Conservation (phyloP, 257 asterid species). For the Nicotiana otophora region DNA sequence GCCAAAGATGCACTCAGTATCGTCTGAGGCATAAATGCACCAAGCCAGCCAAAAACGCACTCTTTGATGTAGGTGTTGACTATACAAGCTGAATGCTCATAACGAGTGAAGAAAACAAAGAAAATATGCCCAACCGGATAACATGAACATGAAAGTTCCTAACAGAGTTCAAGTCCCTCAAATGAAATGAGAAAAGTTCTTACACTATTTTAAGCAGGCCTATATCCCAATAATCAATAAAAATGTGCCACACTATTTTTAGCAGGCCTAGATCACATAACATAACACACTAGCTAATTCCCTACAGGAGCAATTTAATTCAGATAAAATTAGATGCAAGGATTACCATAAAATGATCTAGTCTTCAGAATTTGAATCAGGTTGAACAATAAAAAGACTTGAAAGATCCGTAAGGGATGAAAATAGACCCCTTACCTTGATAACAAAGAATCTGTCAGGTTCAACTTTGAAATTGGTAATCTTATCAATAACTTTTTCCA, state of each 20-base stretch:
- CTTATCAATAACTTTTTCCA: constrained; percentile 64
- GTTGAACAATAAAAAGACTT: not conserved
- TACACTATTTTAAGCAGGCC: not conserved
- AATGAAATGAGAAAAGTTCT: not conserved
- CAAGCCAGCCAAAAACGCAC: not conserved
- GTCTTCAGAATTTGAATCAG: not conserved
- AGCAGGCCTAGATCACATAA: not conserved
- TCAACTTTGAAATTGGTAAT: constrained; percentile 78
- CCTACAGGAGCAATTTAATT: not conserved
- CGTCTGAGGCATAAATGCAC: not conserved
- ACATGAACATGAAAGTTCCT: not conserved
- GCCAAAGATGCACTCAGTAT: not conserved
- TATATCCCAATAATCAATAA: not conserved
- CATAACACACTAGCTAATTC: not conserved
- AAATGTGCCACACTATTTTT: not conserved
- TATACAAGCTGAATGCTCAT: not conserved
- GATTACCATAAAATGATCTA: not conserved
- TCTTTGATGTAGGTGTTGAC: not conserved
- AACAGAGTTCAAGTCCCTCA: not conserved
- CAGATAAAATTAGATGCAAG: not conserved
- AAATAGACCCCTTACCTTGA: constrained; percentile 54
- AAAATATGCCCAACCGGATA: not conserved
- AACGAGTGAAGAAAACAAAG: not conserved
- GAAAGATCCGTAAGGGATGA: not conserved
- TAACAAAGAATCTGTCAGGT: constrained; percentile 82